Conservation (phyloP, 1,139 yeast species). For the Geotrichum cucujoidarum region DNA sequence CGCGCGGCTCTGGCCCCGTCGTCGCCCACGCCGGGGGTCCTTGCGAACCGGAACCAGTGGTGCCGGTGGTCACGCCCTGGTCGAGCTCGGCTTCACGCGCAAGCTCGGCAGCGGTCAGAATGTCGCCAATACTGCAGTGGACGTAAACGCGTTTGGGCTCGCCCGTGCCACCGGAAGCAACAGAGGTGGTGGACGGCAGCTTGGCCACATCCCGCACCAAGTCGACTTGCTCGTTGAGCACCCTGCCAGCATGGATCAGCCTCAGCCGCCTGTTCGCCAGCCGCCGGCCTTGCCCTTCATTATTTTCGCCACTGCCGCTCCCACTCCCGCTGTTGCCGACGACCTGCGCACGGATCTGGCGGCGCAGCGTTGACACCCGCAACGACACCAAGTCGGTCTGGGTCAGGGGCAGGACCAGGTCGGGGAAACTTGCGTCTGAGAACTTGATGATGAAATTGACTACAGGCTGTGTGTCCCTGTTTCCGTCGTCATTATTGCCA, state of each 20-base stretch:
- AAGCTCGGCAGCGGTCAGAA: conserved; percentile 53
- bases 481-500: neutral
- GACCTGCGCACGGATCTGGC: conserved; percentile 36
- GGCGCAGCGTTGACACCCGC: conserved; percentile 44
- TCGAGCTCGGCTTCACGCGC: conserved; percentile 60
- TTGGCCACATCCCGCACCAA: conserved; percentile 48
- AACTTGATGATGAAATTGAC: conserved; percentile 46
- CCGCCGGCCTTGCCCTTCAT: too few species aligned
- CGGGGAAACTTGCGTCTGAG: conserved; percentile 45
- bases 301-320: too few species aligned
- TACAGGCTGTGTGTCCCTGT: neutral
- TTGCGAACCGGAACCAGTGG: too few species aligned
- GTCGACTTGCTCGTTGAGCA: conserved; percentile 56
- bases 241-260: conserved; percentile 69
- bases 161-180: conserved; percentile 19
- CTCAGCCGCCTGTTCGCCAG: conserved; percentile 50
- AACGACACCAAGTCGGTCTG: conserved; percentile 35
- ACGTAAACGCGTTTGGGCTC: conserved; percentile 44
- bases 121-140: conserved; percentile 80
- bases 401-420: conserved; percentile 42
- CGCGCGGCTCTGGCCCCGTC: conserved; percentile 70
- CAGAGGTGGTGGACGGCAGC: conserved; percentile 24
- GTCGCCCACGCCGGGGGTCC: too few species aligned
- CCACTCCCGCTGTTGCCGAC: too few species aligned
- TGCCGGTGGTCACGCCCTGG: conserved; percentile 42